A percentile compares a stretch with the other conserved stretches of the same genome.
phyloP scores from a whole-genome alignment of 441 rosid genomes.

The Oxalis stricta region DNA sequence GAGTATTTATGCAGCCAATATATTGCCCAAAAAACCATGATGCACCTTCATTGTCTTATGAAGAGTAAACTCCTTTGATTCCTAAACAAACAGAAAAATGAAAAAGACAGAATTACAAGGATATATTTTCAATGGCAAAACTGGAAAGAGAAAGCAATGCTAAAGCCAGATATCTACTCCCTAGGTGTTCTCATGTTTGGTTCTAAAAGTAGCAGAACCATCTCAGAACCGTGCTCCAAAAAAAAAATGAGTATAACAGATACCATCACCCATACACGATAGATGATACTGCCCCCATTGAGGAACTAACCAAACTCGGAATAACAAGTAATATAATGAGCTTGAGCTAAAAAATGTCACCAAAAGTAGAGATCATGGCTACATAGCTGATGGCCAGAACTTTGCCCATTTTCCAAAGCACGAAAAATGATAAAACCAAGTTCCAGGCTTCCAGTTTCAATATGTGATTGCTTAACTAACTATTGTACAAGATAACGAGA shows the following conservation, averaged over 20 bases:
- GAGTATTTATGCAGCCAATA: constrained; percentile 33
- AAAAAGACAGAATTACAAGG: constrained; percentile 8
- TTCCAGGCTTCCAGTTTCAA: background rate
- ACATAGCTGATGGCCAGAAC: background rate
- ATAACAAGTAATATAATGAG: background rate
- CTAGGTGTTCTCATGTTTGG: too few species aligned
- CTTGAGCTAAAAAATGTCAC: background rate
- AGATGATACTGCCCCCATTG: too few species aligned
- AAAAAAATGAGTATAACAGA: too few species aligned
- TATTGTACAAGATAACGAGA: background rate
- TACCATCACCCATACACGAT: too few species aligned
- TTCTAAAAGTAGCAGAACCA: too few species aligned
- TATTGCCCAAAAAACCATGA: constrained; percentile 44
- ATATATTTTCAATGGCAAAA: too few species aligned
- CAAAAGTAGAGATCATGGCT: background rate
- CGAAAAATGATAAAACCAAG: background rate
- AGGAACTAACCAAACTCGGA: too few species aligned
- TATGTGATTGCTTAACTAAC: background rate
- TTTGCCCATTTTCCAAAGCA: background rate
- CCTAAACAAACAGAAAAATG: constrained; percentile 33
- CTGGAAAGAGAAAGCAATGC: too few species aligned
- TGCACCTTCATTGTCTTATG: constrained; percentile 56
- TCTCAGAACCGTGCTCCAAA: too few species aligned
- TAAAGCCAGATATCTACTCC: too few species aligned
- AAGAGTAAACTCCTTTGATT: constrained; percentile 60